These are phyloP conservation scores for Saturnispora galanensis DNA, from an alignment of 805 yeast species.

Conservation along the genomic window DNA sequence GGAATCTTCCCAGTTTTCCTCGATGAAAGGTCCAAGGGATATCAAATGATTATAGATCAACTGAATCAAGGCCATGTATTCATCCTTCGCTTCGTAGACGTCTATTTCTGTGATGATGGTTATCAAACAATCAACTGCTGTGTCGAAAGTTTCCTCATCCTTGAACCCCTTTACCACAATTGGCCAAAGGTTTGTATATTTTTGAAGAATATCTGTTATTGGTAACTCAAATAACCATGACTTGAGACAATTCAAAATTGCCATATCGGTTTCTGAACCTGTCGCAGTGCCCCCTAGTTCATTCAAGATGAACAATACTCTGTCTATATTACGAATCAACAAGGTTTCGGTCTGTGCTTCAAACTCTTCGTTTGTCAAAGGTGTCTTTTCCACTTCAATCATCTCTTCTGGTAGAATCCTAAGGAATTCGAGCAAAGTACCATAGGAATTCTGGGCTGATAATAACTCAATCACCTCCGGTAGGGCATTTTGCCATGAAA, in stretches of 20 bases:
- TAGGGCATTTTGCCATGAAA: slow-evolving; percentile 64
- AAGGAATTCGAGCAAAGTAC: slow-evolving; percentile 63
- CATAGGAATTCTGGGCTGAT: slow-evolving; percentile 31
- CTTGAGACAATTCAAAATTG: slow-evolving; percentile 64
- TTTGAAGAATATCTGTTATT: slow-evolving; percentile 53
- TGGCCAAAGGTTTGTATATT: slow-evolving; percentile 48
- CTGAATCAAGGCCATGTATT: slow-evolving; percentile 26
- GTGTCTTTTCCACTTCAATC: slow-evolving; percentile 62
- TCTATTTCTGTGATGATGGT: slow-evolving; percentile 73
- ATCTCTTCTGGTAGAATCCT: slow-evolving; percentile 89
- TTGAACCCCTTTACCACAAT: slow-evolving; percentile 56
- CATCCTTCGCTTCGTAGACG: slow-evolving; percentile 60
- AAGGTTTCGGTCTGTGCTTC: slow-evolving; percentile 51
- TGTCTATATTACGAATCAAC: slow-evolving; percentile 55
- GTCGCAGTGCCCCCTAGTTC: slow-evolving; percentile 30
- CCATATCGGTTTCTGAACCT: slow-evolving; percentile 27
- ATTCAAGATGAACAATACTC: slow-evolving; percentile 55
- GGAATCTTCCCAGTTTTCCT: slow-evolving; percentile 43
- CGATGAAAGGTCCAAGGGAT: slow-evolving; percentile 43
- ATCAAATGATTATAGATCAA: slow-evolving; percentile 50
- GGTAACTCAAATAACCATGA: slow-evolving; percentile 91
- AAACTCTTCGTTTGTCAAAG: slow-evolving; percentile 76
- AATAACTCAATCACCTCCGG: slow-evolving; percentile 51
- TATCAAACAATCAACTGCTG: slow-evolving; percentile 78
- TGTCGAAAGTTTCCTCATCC: slow-evolving; percentile 63